Evolutionary conservation across 306 rosid genomes (phyloP).

Genomic region (Biancaea sappan): DNA sequence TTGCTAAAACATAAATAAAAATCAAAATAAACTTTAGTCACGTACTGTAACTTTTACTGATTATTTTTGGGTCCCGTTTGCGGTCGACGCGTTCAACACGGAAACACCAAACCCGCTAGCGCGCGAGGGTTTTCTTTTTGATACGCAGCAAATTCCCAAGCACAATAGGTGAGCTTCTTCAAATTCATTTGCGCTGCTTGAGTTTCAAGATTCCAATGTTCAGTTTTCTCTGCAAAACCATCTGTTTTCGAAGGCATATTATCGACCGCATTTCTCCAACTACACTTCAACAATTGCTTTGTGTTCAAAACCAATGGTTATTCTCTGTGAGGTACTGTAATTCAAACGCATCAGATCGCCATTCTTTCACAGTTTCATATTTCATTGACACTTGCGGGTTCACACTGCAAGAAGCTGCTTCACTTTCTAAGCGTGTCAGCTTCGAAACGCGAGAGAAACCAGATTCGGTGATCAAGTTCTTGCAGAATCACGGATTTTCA

Average conservation of each 20-base stretch:
- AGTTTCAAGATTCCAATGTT: not conserved
- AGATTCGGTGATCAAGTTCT: not conserved
- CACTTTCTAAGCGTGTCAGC: not conserved
- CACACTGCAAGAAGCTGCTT: not conserved
- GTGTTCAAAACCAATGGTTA: not conserved
- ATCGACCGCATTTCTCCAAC: not conserved
- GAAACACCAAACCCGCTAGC: too few species aligned
- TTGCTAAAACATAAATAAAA: too few species aligned
- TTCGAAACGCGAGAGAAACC: slow-evolving; percentile 2
- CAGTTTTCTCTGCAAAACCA: not conserved
- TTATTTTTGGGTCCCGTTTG: too few species aligned
- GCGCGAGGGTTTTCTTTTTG: too few species aligned
- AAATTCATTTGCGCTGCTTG: too few species aligned
- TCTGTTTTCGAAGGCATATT: not conserved
- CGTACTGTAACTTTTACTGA: too few species aligned
- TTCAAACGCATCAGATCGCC: not conserved
- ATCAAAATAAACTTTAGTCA: too few species aligned
- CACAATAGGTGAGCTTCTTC: too few species aligned
- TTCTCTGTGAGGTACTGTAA: not conserved
- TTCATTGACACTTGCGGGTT: slow-evolving; percentile 11
- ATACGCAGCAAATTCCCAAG: too few species aligned
- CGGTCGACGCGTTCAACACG: too few species aligned
- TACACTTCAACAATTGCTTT: not conserved
- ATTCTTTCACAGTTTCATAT: slow-evolving; percentile 9
- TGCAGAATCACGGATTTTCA: slow-evolving; percentile 1